Evolutionary conservation across 2,329 filamentous ascomycete species (phyloP).

Genomic region (Cladosporium sp.): DNA sequence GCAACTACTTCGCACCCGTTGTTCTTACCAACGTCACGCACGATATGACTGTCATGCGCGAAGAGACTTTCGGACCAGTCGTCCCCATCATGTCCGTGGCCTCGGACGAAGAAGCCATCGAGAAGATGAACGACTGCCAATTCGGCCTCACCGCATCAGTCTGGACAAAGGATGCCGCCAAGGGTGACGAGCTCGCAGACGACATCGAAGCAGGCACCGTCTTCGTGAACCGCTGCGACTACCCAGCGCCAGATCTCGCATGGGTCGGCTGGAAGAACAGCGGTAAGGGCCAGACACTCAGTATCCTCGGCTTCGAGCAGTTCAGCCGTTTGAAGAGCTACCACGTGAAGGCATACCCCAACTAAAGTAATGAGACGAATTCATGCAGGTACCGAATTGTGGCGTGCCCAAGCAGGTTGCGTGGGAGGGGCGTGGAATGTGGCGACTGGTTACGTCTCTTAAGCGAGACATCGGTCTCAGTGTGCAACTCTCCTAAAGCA

Average conservation of each 20-base stretch:
- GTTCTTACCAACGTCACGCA: constrained; percentile 76
- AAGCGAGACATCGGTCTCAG: constrained; percentile 2
- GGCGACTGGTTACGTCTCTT: not conserved
- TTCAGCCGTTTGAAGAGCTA: constrained; percentile 96
- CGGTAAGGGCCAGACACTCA: constrained; percentile 84
- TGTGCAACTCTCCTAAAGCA: not conserved
- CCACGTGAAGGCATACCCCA: constrained; percentile 77
- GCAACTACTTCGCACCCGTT: constrained; percentile 85
- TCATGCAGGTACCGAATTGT: constrained; percentile 3
- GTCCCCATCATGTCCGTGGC: constrained; percentile 87
- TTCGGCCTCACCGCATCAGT: constrained; percentile 95
- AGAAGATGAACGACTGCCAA: constrained; percentile 89
- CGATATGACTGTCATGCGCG: constrained; percentile 81
- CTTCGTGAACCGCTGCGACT: constrained; percentile 93
- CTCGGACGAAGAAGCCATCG: constrained; percentile 73
- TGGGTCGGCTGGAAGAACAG: constrained; percentile 93
- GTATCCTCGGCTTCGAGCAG: constrained; percentile 87
- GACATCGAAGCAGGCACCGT: constrained; percentile 89
- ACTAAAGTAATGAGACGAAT: constrained; percentile 30
- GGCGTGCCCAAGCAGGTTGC: not conserved
- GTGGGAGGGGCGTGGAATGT: constrained; percentile 12
- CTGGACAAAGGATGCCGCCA: constrained; percentile 83
- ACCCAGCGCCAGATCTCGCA: constrained; percentile 66
- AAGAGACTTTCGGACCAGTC: constrained; percentile 92
- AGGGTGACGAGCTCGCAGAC: constrained; percentile 71